Evolutionary conservation across 345 rosid genomes (phyloP).

Genomic region (Chamaenerion angustifolium): DNA sequence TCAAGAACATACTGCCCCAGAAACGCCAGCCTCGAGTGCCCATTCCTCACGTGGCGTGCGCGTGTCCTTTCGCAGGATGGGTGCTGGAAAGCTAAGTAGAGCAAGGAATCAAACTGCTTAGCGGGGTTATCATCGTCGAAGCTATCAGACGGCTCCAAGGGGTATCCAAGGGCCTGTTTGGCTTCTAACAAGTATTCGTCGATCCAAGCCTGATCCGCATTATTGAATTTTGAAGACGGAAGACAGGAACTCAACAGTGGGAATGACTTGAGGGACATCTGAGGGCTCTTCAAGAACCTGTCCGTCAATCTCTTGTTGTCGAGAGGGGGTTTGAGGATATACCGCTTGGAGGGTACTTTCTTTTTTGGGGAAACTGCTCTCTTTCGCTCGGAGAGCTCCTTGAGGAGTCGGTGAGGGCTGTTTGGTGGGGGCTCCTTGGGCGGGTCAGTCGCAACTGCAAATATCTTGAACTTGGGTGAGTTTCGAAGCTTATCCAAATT

Average conservation of each 20-base stretch:
- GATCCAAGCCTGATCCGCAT: conserved; percentile 77
- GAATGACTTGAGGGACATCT: conserved; percentile 71
- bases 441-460: conserved; percentile 46
- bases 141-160: conserved; percentile 49
- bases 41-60: conserved; percentile 70
- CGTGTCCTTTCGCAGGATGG: conserved; percentile 74
- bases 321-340: conserved; percentile 67
- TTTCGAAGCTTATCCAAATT: conserved; percentile 17
- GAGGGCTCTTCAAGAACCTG: conserved; percentile 78
- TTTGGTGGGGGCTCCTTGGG: conserved; percentile 43
- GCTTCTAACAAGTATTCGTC: conserved; percentile 85
- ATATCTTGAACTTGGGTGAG: conserved; percentile 24
- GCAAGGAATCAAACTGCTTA: conserved; percentile 73
- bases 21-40: conserved; percentile 71
- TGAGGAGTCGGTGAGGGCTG: conserved; percentile 83
- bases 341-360: conserved; percentile 53
- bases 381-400: conserved; percentile 85
- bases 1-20: conserved; percentile 91
- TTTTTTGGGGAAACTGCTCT: conserved; percentile 47
- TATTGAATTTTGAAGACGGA: conserved; percentile 72
- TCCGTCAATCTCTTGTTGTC: conserved; percentile 71
- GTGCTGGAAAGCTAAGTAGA: conserved; percentile 85
- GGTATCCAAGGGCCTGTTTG: conserved; percentile 87
- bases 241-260: conserved; percentile 79
- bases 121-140: conserved; percentile 82